Base-by-base conservation (phyloP, 176 grass and related monocot genomes). In the Coix lacrymajobi region DNA sequence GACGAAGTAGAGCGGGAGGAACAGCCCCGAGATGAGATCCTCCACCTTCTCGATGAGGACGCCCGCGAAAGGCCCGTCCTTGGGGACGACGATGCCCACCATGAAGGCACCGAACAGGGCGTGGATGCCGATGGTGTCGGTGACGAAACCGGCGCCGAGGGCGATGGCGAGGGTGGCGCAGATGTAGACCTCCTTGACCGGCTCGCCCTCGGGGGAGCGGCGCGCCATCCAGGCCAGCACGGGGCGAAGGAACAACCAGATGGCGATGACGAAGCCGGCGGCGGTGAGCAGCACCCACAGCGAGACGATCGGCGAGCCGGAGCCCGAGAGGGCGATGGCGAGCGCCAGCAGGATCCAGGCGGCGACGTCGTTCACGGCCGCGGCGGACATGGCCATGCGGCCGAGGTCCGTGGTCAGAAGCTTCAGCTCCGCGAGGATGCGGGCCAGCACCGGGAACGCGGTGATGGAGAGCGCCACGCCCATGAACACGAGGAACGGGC, bases 391-490 rank as follows among this genome's bases (percentile, higher is more conserved):
- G 48, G 93, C 90, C 79, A 96, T 84, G 28, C 90, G 88, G 0
- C 93, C 93, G 0, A 96, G 68, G 62, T 96, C 93, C 0, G 93
- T 92, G 6, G 90, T 92, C 1, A 96, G 90, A 1, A 96, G 83
- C 82, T 96, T 96, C 24, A 96, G 88, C 88, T 96, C 93, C 8
- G 93, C 90, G 0, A 96, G 80, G 88, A 96, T 96, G 3, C 93
- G 93, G 6, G 93, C 93, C 1, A 96, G 88, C 0, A 96, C 93
- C 0, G 93, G 93, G 81, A 95, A 95, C 0, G 93, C 93, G 12
- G 93, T 95, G 75, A 95, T 95, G 79, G 93, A 95, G 79, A 95
- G 90, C 2, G 93, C 93, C 8, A 95, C 93, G 17, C 93, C 93
- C 90, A 95, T 95, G 87, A 95, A 95, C 29, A 95, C 93, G 0